Evolutionary conservation across 2,329 filamentous ascomycete genomes (phyloP).

Genomic region (Tothia fuscella): DNA sequence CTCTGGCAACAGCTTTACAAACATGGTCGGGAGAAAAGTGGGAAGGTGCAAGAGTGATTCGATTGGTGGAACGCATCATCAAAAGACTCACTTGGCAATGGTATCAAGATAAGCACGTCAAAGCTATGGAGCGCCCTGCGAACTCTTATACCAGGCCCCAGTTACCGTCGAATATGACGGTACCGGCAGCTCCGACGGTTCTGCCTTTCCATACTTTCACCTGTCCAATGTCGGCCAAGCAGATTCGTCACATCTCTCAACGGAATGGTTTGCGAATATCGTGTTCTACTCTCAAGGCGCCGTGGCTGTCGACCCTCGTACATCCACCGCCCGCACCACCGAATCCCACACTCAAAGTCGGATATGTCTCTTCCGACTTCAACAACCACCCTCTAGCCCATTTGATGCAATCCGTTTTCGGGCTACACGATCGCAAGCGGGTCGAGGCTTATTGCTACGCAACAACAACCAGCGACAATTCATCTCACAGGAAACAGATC

Average conservation of each 20-base stretch:
- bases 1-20: conserved; percentile 25
- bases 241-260: conserved; percentile 89
- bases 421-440: conserved; percentile 62
- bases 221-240: conserved; percentile 78
- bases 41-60: conserved; percentile 78
- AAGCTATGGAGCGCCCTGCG: conserved; percentile 41
- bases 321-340: conserved; percentile 80
- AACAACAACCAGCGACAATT: conserved; percentile 82
- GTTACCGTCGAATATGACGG: conserved; percentile 58
- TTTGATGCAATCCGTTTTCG: conserved; percentile 97
- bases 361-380: conserved; percentile 96
- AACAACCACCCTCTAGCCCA: conserved; percentile 97
- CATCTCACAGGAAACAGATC: conserved; percentile 81
- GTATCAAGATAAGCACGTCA: conserved; percentile 73
- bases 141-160: conserved; percentile 59
- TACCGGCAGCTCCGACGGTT: conserved; percentile 85
- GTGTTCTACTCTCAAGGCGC: conserved; percentile 70
- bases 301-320: conserved; percentile 74
- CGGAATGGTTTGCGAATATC: conserved; percentile 89
- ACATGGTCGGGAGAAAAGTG: conserved; percentile 63
- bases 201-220: conserved; percentile 97
- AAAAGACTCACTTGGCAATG: conserved; percentile 67
- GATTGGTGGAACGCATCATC: conserved; percentile 75
- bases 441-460: conserved; percentile 91
- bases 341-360: conserved; percentile 71